Evolutionary conservation across 306 rosid species (phyloP).

Genomic region (Myrica gale): DNA sequence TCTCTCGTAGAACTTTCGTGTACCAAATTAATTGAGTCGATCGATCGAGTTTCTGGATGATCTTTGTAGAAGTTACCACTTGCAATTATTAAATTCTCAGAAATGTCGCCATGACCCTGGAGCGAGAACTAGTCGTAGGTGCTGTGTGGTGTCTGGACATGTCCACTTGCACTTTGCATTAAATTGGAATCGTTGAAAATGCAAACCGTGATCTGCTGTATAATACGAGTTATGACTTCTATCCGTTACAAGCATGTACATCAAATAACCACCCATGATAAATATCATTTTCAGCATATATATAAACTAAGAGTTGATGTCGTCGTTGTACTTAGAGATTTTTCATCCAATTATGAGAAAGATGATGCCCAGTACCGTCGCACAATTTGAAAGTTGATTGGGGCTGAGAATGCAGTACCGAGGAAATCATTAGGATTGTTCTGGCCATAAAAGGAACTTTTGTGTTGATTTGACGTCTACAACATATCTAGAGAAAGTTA

Average conservation of each 20-base stretch:
- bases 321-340: no score
- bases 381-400: no score
- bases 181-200: not conserved
- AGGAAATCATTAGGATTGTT: no score
- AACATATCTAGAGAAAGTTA: no score
- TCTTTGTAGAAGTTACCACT: not conserved
- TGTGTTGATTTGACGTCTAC: no score
- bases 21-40: slow-evolving; percentile 1
- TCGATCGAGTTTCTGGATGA: slow-evolving; percentile 9
- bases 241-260: not conserved
- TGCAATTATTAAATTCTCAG: not conserved
- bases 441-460: no score
- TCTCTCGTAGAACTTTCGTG: slow-evolving; percentile 23
- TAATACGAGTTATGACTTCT: not conserved
- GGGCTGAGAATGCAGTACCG: no score
- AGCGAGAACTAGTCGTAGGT: not conserved
- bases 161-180: slow-evolving; percentile 6
- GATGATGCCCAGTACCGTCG: no score
- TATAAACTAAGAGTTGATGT: no score
- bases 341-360: no score
- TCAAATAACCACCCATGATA: no score
- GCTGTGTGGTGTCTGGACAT: not conserved
- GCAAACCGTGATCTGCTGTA: not conserved
- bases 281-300: no score
- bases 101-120: not conserved